Conservation (phyloP, 495 filamentous ascomycete species). For the Rhypophila decipiens region DNA sequence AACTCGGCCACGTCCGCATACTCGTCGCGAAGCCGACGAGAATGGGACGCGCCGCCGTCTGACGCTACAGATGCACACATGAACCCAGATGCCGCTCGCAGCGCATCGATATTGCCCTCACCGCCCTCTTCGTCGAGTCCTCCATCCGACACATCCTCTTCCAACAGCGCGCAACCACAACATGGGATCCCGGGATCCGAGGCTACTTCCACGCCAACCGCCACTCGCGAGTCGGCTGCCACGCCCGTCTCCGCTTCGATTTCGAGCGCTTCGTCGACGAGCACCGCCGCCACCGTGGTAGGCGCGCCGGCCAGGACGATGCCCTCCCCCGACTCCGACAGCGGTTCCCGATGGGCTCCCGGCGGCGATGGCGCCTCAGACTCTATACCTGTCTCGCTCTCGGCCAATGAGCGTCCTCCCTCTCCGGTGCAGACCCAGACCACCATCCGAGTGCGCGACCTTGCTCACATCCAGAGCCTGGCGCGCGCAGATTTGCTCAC, state of each 20-base stretch:
- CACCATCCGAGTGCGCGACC: conserved; percentile 68
- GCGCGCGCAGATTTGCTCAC: conserved; percentile 63
- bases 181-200: conserved; percentile 31
- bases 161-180: conserved; percentile 27
- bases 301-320: conserved; percentile 28
- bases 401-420: conserved; percentile 6
- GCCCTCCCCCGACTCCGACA: conserved; percentile 58
- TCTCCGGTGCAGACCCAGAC: conserved; percentile 23
- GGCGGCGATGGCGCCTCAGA: conserved; percentile 9
- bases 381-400: conserved; percentile 11
- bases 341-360: conserved; percentile 15
- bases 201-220: conserved; percentile 10
- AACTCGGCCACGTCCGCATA: conserved; percentile 14
- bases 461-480: conserved; percentile 86
- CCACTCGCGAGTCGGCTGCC: conserved; percentile 14
- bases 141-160: conserved; percentile 32
- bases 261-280: conserved; percentile 40
- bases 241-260: conserved; percentile 31
- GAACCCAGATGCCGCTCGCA: conserved; percentile 17
- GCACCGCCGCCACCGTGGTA: conserved; percentile 24
- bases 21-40: conserved; percentile 8
- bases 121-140: conserved; percentile 42
- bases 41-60: conserved; percentile 12
- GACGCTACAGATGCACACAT: conserved; percentile 9
- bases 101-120: conserved; percentile 39